phyloP scores from a whole-genome alignment of 495 filamentous ascomycete genomes.

The Trichoderma asperelloides region DNA sequence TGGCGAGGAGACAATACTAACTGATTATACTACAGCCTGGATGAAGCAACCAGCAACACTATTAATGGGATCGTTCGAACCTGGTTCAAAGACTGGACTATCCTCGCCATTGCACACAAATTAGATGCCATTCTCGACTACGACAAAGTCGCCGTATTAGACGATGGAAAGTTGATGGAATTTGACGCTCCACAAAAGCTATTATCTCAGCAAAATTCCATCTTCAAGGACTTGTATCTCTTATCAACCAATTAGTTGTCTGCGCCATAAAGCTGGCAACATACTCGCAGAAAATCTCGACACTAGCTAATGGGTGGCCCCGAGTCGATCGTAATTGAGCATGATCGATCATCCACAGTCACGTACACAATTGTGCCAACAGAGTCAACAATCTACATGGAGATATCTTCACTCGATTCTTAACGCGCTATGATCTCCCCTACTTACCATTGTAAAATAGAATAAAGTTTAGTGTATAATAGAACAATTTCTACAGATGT shows the following conservation, averaged over 20 bases:
- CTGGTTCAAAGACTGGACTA: constrained; percentile 1
- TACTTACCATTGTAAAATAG: too few species aligned
- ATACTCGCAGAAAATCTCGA: not conserved
- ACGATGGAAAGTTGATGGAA: not conserved
- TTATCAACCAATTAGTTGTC: not conserved
- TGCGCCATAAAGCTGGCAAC: not conserved
- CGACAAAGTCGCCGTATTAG: not conserved
- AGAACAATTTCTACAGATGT: too few species aligned
- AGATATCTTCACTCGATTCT: too few species aligned
- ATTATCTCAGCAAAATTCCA: not conserved
- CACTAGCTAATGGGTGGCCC: not conserved
- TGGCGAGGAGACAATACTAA: too few species aligned
- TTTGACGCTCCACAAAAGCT: not conserved
- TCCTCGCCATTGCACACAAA: not conserved
- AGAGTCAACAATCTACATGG: too few species aligned
- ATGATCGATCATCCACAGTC: too few species aligned
- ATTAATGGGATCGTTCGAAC: not conserved
- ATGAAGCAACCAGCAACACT: too few species aligned
- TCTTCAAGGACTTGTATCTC: not conserved
- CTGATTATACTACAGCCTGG: too few species aligned
- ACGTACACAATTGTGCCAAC: too few species aligned
- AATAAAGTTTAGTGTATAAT: too few species aligned
- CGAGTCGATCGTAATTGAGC: too few species aligned
- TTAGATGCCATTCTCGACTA: not conserved
- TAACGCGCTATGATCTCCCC: too few species aligned